phyloP scores from a whole-genome alignment of 495 filamentous ascomycete genomes.

The Trichoderma parareesei region DNA sequence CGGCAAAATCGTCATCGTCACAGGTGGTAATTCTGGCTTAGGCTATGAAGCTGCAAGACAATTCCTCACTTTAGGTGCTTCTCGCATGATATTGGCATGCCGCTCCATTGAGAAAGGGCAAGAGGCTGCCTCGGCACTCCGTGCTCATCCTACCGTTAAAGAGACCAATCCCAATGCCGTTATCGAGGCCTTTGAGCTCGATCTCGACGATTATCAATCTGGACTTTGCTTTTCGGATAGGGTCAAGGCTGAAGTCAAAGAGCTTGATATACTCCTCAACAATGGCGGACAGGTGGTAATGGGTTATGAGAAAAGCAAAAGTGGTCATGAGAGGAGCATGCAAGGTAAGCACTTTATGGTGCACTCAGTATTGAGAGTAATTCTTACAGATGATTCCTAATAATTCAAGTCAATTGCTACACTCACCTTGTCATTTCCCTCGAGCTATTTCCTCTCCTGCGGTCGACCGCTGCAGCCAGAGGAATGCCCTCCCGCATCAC shows the following conservation, averaged over 20 bases:
- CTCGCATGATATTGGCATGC: slow-evolving; percentile 39
- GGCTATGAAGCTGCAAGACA: slow-evolving; percentile 44
- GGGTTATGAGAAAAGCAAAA: not conserved
- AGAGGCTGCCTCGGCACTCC: slow-evolving; percentile 25
- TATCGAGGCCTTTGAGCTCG: slow-evolving; percentile 44
- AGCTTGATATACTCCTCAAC: slow-evolving; percentile 35
- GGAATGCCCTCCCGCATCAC: not conserved
- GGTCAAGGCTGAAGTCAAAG: slow-evolving; percentile 21
- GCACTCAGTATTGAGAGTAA: not conserved
- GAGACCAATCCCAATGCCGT: slow-evolving; percentile 29
- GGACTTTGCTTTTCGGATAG: slow-evolving; percentile 20
- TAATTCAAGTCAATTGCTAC: not conserved
- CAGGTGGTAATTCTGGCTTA: slow-evolving; percentile 37
- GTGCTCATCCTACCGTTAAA: slow-evolving; percentile 30
- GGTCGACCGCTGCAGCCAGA: not conserved
- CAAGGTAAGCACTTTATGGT: not conserved
- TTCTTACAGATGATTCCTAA: not conserved
- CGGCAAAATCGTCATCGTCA: slow-evolving; percentile 11
- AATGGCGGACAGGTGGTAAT: slow-evolving; percentile 24
- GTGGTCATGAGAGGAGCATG: not conserved
- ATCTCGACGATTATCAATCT: slow-evolving; percentile 31
- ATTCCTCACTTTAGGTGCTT: slow-evolving; percentile 31
- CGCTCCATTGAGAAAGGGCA: slow-evolving; percentile 32
- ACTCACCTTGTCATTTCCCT: not conserved
- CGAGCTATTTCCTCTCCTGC: not conserved